These are phyloP conservation scores for Aspergillus eucalypticola DNA, from an alignment of 2,329 filamentous ascomycete species.

Conservation along the genomic window DNA sequence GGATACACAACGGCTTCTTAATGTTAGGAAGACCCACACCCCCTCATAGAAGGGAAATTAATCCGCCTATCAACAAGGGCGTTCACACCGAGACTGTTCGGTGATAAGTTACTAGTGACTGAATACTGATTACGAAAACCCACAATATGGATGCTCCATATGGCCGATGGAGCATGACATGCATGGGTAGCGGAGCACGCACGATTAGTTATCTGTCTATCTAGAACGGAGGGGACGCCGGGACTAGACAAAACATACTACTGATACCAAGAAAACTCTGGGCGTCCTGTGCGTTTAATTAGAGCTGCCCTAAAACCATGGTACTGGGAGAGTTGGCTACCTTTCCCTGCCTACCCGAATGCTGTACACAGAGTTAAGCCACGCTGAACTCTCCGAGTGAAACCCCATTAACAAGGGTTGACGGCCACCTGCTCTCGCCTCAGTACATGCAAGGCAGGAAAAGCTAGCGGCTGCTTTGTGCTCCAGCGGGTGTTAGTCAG, in stretches of 20 bases:
- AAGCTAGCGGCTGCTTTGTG: neutral
- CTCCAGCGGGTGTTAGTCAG: constrained; percentile 5
- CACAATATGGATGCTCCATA: neutral
- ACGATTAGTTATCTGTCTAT: neutral
- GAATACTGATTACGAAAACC: neutral
- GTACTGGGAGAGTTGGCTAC: neutral
- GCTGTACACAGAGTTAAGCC: neutral
- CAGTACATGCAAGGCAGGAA: constrained; percentile 4
- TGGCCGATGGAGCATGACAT: neutral
- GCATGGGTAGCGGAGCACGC: neutral
- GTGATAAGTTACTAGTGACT: neutral
- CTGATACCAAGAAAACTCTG: neutral
- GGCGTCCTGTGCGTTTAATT: neutral
- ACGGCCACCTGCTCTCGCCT: constrained; percentile 2
- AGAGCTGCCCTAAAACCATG: constrained; percentile 1
- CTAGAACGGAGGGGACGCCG: neutral
- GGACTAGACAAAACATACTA: no score
- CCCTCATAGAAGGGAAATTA: constrained; percentile 11
- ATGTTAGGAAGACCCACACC: neutral
- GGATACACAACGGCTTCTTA: neutral
- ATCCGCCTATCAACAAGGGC: constrained; percentile 10
- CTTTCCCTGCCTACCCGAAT: neutral
- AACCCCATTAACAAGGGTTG: neutral
- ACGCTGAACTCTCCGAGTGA: neutral
- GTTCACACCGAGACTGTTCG: neutral